Percentiles rank a stretch among this genome's conserved stretches.
These are phyloP conservation scores for Cladorrhinum sp. DNA, from an alignment of 2,329 filamentous ascomycete genomes.

Conservation along the genomic window DNA sequence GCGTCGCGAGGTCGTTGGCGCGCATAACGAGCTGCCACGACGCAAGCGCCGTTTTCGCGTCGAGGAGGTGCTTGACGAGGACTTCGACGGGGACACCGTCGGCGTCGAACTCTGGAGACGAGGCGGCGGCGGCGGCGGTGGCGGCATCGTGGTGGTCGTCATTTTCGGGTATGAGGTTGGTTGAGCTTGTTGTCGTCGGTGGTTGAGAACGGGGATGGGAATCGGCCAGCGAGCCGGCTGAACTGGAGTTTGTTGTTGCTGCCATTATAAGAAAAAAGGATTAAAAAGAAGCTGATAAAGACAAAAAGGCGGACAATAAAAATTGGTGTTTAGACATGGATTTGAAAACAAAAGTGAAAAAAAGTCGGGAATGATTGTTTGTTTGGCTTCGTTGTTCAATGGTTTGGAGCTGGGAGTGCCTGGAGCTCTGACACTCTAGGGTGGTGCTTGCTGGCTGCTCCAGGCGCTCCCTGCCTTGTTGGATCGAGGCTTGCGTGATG, in stretches of 20 bases:
- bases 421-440: background rate
- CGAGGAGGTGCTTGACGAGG: conserved; percentile 79
- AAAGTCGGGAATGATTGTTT: background rate
- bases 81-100: conserved; percentile 61
- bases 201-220: conserved; percentile 14
- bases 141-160: conserved; percentile 5
- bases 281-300: background rate
- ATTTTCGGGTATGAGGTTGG: conserved; percentile 6
- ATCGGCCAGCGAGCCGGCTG: conserved; percentile 18
- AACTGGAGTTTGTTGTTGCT: conserved; percentile 7
- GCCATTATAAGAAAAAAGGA: conserved; percentile 4
- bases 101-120: conserved; percentile 35
- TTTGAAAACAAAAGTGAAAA: background rate
- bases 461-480: background rate
- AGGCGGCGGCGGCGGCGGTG: background rate
- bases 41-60: conserved; percentile 81
- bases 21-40: conserved; percentile 80
- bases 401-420: background rate
- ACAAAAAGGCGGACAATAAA: background rate
- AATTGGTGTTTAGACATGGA: background rate
- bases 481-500: background rate
- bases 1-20: conserved; percentile 79
- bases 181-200: background rate
- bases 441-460: too few species aligned
- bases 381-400: too few species aligned